phyloP scores from a whole-genome alignment of 352 stramenopile species.

The Phytophthora syringae region DNA sequence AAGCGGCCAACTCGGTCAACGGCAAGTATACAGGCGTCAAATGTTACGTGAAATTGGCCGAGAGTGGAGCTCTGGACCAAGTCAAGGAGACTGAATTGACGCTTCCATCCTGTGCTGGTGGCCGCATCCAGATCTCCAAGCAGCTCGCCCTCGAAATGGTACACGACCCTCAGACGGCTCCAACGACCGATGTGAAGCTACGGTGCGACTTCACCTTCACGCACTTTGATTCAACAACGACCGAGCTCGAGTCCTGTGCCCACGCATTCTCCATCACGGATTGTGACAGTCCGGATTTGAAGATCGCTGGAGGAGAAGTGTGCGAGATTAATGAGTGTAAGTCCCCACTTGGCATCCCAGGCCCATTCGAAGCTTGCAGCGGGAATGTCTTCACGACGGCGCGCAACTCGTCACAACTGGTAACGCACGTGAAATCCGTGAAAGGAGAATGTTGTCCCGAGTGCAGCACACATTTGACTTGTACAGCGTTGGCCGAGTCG shows the following conservation, averaged over 20 bases:
- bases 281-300: constrained; percentile 8
- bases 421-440: constrained; percentile 1
- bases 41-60: constrained; percentile 27
- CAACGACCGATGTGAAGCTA: constrained; percentile 16
- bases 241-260: constrained; percentile 8
- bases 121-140: constrained; percentile 15
- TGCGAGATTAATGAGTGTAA: constrained; percentile 17
- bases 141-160: constrained; percentile 18
- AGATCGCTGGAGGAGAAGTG: background rate
- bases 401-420: background rate
- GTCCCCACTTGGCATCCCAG: background rate
- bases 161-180: constrained; percentile 5
- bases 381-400: constrained; percentile 17
- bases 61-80: background rate
- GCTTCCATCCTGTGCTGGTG: background rate
- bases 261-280: constrained; percentile 20
- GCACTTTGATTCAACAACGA: constrained; percentile 5
- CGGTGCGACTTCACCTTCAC: constrained; percentile 27
- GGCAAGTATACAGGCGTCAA: constrained; percentile 35
- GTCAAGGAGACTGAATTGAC: background rate
- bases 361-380: constrained; percentile 18
- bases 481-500: constrained; percentile 13
- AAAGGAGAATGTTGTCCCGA: constrained; percentile 8
- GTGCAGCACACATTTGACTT: constrained; percentile 11
- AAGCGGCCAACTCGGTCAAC: constrained; percentile 17